phyloP scores from a whole-genome alignment of 2,329 filamentous ascomycete species.

The Aspergillus clavatus region DNA sequence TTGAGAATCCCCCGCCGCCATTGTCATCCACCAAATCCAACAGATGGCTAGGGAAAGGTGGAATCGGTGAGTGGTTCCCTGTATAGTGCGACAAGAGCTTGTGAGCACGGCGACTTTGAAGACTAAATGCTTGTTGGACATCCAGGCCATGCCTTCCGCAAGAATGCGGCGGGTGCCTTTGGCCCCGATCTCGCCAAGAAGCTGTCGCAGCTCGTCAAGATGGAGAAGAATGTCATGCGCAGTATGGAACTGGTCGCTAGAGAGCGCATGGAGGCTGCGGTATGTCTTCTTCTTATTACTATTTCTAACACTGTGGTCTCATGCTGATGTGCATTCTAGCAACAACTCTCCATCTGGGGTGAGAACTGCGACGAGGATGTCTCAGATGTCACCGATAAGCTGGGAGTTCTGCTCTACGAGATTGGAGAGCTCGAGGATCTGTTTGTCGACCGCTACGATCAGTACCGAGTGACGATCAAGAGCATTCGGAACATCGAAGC shows the following conservation, averaged over 20 bases:
- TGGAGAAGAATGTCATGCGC: constrained; percentile 99
- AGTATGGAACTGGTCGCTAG: constrained; percentile 91
- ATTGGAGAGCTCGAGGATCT: constrained; percentile 98
- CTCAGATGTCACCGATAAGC: constrained; percentile 97
- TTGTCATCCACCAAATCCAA: constrained; percentile 85
- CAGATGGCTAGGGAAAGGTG: constrained; percentile 80
- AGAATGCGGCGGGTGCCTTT: constrained; percentile 49
- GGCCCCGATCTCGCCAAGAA: constrained; percentile 92
- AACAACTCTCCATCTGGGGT: constrained; percentile 98
- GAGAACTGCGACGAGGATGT: constrained; percentile 95
- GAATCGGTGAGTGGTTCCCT: constrained; percentile 64
- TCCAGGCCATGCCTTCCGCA: constrained; percentile 61
- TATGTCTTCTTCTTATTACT: constrained; percentile 49
- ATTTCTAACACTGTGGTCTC: neutral
- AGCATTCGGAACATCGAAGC: constrained; percentile 98
- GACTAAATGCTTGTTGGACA: constrained; percentile 16
- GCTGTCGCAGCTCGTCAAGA: constrained; percentile 95
- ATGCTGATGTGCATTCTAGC: constrained; percentile 49
- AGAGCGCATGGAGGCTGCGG: constrained; percentile 97
- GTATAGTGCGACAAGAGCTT: neutral
- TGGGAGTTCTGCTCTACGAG: constrained; percentile 95
- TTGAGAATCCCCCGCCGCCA: constrained; percentile 89
- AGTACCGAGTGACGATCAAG: constrained; percentile 99
- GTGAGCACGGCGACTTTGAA: constrained; percentile 7
- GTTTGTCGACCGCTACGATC: constrained; percentile 97